phyloP scores from a whole-genome alignment of 2,329 filamentous ascomycete species.

The Ceratocystis ficicola region DNA sequence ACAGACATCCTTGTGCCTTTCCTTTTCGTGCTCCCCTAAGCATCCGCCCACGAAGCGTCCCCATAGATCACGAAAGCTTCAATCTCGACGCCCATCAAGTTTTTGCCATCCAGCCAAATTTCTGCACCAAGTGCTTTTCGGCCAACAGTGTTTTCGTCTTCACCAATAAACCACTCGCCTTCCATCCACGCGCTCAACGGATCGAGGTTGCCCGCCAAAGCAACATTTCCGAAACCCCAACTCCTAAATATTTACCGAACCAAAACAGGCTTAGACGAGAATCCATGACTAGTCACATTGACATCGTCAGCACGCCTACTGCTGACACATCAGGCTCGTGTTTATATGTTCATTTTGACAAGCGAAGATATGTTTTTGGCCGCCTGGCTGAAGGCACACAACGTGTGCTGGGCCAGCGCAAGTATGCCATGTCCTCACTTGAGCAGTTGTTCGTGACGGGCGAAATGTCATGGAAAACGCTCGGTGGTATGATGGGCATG shows the following conservation, averaged over 20 bases:
- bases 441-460: conserved; percentile 77
- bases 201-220: background rate
- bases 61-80: conserved; percentile 16
- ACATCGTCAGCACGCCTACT: conserved; percentile 71
- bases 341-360: conserved; percentile 66
- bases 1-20: conserved; percentile 3
- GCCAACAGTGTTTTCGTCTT: conserved; percentile 22
- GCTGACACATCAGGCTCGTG: conserved; percentile 75
- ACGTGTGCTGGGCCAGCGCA: conserved; percentile 58
- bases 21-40: background rate
- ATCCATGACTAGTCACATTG: conserved; percentile 59
- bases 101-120: conserved; percentile 18
- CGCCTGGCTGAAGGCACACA: conserved; percentile 75
- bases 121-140: conserved; percentile 15
- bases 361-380: conserved; percentile 75
- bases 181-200: background rate
- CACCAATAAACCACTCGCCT: background rate
- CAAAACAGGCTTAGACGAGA: background rate
- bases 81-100: conserved; percentile 15
- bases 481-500: conserved; percentile 73
- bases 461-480: conserved; percentile 58
- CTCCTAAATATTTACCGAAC: background rate
- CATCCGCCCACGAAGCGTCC: conserved; percentile 4
- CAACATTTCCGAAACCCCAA: background rate
- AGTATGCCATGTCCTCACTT: conserved; percentile 50